Percentiles rank a stretch among this genome's conserved stretches.
phyloP scores from a whole-genome alignment of 345 rosid species.

The Moricandia arvensis region DNA sequence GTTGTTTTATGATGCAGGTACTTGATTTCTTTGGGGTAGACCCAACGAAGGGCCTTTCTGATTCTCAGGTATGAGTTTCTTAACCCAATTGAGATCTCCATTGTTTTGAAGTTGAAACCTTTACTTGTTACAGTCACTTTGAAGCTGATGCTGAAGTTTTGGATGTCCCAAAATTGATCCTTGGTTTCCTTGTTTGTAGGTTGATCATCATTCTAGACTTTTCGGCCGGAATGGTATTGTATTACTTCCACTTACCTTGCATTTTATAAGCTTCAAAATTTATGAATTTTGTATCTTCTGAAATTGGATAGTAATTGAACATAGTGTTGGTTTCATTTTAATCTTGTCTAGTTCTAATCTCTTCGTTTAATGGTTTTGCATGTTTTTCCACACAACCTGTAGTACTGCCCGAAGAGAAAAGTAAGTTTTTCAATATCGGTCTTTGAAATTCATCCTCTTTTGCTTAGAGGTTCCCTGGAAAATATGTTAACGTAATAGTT shows the following conservation, averaged over 20 bases:
- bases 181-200: slow-evolving; percentile 41
- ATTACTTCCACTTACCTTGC: slow-evolving; percentile 9
- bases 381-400: slow-evolving; percentile 40
- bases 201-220: slow-evolving; percentile 57
- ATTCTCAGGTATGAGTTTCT: slow-evolving; percentile 66
- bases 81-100: slow-evolving; percentile 18
- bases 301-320: neutral
- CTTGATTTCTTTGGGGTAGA: slow-evolving; percentile 84
- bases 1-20: slow-evolving; percentile 60
- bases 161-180: too few relatives aligned
- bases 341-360: slow-evolving; percentile 25
- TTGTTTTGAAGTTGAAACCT: neutral
- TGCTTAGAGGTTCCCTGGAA: slow-evolving; percentile 5
- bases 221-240: slow-evolving; percentile 74
- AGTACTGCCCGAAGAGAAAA: slow-evolving; percentile 90
- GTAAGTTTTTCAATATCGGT: slow-evolving; percentile 51
- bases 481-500: neutral
- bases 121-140: slow-evolving; percentile 1
- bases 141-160: too few relatives aligned
- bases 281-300: neutral
- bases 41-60: slow-evolving; percentile 70
- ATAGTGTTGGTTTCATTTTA: neutral
- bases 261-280: neutral
- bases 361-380: slow-evolving; percentile 40
- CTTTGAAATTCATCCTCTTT: slow-evolving; percentile 1